A percentile compares a stretch with the other conserved stretches of the same genome.
phyloP scores from a whole-genome alignment of 306 rosid species.

The Lathyrus oleraceus region DNA sequence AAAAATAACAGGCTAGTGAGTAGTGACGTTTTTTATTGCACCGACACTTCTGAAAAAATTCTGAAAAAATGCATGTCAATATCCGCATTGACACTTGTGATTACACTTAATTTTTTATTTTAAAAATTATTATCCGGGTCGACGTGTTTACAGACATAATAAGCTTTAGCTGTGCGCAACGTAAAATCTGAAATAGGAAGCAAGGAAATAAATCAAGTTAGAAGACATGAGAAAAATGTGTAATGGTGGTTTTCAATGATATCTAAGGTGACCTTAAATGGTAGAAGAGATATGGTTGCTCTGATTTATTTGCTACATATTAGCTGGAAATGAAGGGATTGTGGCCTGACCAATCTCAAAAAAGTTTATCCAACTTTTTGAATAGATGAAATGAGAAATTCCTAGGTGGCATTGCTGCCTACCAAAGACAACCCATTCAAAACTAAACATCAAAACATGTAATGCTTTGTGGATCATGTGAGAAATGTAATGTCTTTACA shows the following conservation, averaged over 20 bases:
- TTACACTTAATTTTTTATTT: no score
- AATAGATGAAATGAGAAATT: background rate
- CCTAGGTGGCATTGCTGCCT: background rate
- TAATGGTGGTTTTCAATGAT: constrained; percentile 9
- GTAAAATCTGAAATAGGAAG: background rate
- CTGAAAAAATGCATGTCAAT: no score
- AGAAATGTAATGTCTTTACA: constrained; percentile 8
- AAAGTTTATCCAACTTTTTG: background rate
- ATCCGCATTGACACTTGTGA: no score
- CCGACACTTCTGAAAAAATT: no score
- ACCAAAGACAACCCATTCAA: background rate
- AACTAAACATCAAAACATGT: constrained; percentile 19
- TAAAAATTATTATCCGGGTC: no score
- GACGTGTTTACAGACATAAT: background rate
- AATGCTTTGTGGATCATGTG: constrained; percentile 5
- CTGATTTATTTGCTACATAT: constrained; percentile 5
- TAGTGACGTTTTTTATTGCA: no score
- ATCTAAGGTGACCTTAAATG: background rate
- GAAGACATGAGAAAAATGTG: background rate
- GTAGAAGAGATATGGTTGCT: background rate
- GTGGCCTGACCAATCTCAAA: background rate
- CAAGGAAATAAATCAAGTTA: constrained; percentile 4
- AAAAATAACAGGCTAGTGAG: constrained; percentile 12
- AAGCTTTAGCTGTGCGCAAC: background rate
- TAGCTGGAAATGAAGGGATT: background rate